Evolutionary conservation across 2,329 filamentous ascomycete genomes (phyloP), one percentile per base, ranked within the genome.

Genomic region (Orbilia oligospora): DNA sequence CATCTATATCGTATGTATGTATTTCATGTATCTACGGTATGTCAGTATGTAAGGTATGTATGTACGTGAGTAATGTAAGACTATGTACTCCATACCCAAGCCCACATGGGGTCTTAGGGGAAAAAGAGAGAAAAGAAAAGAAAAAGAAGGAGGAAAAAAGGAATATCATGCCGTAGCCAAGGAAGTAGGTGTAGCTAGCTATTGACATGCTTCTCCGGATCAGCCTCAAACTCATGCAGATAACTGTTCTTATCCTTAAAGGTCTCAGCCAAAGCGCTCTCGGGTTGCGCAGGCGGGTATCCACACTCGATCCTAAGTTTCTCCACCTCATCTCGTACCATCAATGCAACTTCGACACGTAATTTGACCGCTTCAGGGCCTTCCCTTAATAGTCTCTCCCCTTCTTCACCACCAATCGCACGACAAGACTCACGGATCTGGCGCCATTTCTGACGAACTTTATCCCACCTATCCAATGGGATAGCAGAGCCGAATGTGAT

Each of bases 401-500:
- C 81, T 77, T 84, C 83, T 48, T 83, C 82, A 79, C 81, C 80
- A 80, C 86, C 81, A 79, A 85, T 83, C 38, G 83, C 85, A 80
- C 86, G 85, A 81, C 89, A 87, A 80, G 88, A 83, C 81, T 85
- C 83, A 76, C 90, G 88, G 82, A 97, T 85, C 71, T 88, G 87
- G 82, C 88, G 88, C 96, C 96, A 99, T 68, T 89, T 87, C 36
- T 86, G 85, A 75, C 95, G 88, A 83, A 97, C 86, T 76, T 93
- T 92, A 3, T 92, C 93, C 0, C 91, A 87, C 18, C 86, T 86
- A 73, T 96, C 92, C 0, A 88, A 87, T 82, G 97, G 91, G 0
- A 97, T 87, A 16, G 89, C 89, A 73, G 95, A 90, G 22, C 96
- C 96, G 84, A 97, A 94, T 0, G 90, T 91, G 64, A 97, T 87